Base-by-base conservation (phyloP, 2,329 filamentous ascomycete genomes). In the Scolecobasidium constrictum region DNA sequence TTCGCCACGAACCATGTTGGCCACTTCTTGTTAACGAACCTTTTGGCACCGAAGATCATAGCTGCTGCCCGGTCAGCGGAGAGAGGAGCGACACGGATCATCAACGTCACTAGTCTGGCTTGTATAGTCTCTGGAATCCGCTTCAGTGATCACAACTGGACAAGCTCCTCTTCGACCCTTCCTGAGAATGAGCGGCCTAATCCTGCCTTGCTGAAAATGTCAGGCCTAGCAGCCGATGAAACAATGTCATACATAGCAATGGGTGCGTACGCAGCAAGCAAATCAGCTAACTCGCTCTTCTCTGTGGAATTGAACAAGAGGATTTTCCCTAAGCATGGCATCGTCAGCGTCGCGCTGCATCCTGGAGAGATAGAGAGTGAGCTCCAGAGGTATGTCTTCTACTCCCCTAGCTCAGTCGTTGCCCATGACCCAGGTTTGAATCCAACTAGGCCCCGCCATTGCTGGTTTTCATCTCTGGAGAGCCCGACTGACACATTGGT, bases 61-160 rank as follows among this genome's bases (percentile, higher is more conserved):
- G 28, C 17, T 6, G 38, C 45, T 13, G 51, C 59, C 67, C 9
- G 38, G 5, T 21, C 26, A 7, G 9, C 26, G 26, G 9, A 7
- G 9, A n/a, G 9, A 9, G 37, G 16, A 6, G 19, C 11, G 5
- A 33, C 42, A 5, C 16, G 42, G 7, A 31, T 44, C 21, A 38
- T 44, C 5, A 44, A 45, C 21, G 42, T 44, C 11, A 45, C 39
- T 15, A 11, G 9, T 16, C 6, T 11, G 16, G 39, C 38, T 11
- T 6, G 12, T n/a, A 16, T 26, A 12, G 16, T 13, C 9, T 11
- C 38, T 7, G 9, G 11, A 9, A 26, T 44, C 11, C 38, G 38
- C 38, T 44, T 26, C 9, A 11, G 19, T 7, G 42, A 44, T 33
- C 20, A 11, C 7, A 44, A 44, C 21, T 31, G 22, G 19, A 6